Base-by-base conservation (phyloP, 768 basidiomycete species). In the Kwoniella sp. region DNA sequence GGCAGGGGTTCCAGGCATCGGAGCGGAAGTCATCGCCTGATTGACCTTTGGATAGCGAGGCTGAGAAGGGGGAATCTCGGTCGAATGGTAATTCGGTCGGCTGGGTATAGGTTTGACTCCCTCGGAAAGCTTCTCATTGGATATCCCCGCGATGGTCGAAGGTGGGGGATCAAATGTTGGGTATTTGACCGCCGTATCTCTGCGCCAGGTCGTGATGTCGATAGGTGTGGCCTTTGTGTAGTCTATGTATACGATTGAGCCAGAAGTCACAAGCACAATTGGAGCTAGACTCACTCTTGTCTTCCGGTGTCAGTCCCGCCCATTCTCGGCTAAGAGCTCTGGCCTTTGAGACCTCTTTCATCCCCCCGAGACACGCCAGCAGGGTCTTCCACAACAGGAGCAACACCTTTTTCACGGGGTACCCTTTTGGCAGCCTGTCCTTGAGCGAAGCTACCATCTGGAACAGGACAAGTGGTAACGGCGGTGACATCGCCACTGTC, bases 351-450 rank as follows among this genome's bases (percentile, higher is more conserved):
- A 88, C 81, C 62, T 98, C 93, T 52, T 86, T 84, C 56, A 93
- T 80, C 5, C 95, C 95, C 34, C 95, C 95, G 65, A 90, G 86
- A 72, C 89, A 95, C 28, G 89, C 84, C 39, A 99, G 77, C 33
- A 98, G 75, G 0, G 88, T 83, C 71, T 98, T 99, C 95, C 95
- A 99, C 8, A 95, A 78, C 0, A 99, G 81, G 14, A 98, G 81
- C 11, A 99, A 81, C 3, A 96, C 82, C 82, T 96, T 96, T 77
- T 98, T 99, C 63, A 95, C 87, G 0, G 95, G 95, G 75, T 95
- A 99, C 5, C 89, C 89, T 68, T 88, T 91, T 2, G 89, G 87
- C 67, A 86, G 87, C 76, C 90, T 89, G 72, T 98, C 93, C 60
- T 89, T 84, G 34, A 96, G 77, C 34, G 85, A 84, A 20, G 89